Evolutionary conservation across 495 filamentous ascomycete species (phyloP).

Genomic region (Xylaria longipes): DNA sequence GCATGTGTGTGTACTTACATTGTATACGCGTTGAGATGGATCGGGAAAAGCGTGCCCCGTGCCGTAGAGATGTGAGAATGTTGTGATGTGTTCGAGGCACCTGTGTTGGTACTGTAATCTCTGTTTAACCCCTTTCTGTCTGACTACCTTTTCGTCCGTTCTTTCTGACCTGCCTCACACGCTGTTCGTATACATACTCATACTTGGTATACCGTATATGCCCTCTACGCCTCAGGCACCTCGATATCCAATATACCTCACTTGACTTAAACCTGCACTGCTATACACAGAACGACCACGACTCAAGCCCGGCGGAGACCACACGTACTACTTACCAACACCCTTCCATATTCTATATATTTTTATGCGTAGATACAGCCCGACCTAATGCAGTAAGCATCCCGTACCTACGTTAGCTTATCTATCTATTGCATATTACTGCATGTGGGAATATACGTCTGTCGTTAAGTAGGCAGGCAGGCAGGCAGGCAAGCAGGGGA

Average conservation of each 20-base stretch:
- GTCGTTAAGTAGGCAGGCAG: too few species aligned
- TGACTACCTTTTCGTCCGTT: background rate
- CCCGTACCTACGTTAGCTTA: conserved; percentile 15
- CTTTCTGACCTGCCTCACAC: background rate
- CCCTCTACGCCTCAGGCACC: background rate
- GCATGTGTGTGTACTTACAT: background rate
- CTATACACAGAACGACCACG: background rate
- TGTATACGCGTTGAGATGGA: background rate
- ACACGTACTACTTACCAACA: background rate
- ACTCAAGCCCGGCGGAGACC: background rate
- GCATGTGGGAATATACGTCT: background rate
- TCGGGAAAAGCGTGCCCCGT: background rate
- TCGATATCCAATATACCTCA: background rate
- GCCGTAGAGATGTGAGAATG: background rate
- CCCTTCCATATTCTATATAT: too few species aligned
- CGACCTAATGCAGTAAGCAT: background rate
- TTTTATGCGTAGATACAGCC: background rate
- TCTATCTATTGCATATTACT: background rate
- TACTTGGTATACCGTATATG: background rate
- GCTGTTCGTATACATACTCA: background rate
- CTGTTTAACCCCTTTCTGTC: background rate
- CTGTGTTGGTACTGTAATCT: background rate
- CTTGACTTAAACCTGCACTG: background rate
- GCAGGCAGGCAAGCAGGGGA: too few species aligned
- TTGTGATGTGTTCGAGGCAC: background rate